Evolutionary conservation across 164 flowering plant species (phyloP).

Genomic region (Liquidambar formosana): DNA sequence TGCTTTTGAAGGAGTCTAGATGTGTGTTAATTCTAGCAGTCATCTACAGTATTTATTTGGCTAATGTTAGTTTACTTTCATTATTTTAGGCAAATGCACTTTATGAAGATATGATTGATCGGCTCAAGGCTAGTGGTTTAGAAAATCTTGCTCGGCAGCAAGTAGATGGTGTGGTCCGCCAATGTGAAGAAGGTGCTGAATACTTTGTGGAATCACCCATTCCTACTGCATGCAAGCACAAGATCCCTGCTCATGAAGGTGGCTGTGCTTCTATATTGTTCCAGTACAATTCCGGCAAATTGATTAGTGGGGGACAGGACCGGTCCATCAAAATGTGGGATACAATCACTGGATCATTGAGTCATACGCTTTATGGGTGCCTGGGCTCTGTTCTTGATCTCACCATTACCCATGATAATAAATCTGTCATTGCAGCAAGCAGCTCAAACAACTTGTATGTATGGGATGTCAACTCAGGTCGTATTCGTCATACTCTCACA

Average conservation of each 20-base stretch:
- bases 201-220: conserved; percentile 57
- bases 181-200: conserved; percentile 81
- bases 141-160: conserved; percentile 79
- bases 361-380: conserved; percentile 62
- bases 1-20: not conserved
- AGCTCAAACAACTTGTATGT: conserved; percentile 84
- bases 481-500: conserved; percentile 82
- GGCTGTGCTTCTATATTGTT: conserved; percentile 83
- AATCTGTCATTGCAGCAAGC: conserved; percentile 79
- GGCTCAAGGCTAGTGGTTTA: conserved; percentile 60
- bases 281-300: conserved; percentile 62
- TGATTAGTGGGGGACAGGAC: conserved; percentile 94
- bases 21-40: not conserved
- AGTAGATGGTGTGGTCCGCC: conserved; percentile 92
- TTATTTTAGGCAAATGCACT: conserved; percentile 69
- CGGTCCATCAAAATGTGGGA: conserved; percentile 85
- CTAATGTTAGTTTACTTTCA: not conserved
- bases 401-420: conserved; percentile 74
- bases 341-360: conserved; percentile 57
- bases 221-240: conserved; percentile 63
- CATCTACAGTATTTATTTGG: not conserved
- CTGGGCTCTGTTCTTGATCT: conserved; percentile 92
- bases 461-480: conserved; percentile 85
- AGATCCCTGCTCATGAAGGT: conserved; percentile 82
- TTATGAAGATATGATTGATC: conserved; percentile 70